These are phyloP conservation scores for Epichloe gansuensis DNA, from an alignment of 2,329 filamentous ascomycete species.

Conservation along the genomic window DNA sequence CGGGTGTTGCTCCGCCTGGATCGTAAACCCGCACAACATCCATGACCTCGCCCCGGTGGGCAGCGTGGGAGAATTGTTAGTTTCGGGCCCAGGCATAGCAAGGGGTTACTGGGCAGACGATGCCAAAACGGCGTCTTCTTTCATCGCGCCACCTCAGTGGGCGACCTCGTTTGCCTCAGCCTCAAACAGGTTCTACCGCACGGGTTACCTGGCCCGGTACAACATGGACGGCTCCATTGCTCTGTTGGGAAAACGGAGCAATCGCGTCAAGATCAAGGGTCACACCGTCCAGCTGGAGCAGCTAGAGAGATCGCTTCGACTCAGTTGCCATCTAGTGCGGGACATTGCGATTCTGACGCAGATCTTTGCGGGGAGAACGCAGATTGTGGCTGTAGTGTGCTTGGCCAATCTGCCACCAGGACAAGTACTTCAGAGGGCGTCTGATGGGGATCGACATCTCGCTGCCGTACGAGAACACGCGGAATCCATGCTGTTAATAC, in stretches of 20 bases:
- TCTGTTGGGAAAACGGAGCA: neutral
- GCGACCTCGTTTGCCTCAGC: neutral
- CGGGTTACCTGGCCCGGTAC: slow-evolving; percentile 1
- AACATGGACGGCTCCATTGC: neutral
- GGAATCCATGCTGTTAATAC: neutral
- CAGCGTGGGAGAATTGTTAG: slow-evolving; percentile 17
- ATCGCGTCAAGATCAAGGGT: slow-evolving; percentile 1
- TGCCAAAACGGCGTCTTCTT: slow-evolving; percentile 21
- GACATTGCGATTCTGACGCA: slow-evolving; percentile 1
- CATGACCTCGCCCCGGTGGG: slow-evolving; percentile 17
- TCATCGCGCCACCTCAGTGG: slow-evolving; percentile 12
- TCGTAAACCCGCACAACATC: slow-evolving; percentile 1
- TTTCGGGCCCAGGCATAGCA: slow-evolving; percentile 23
- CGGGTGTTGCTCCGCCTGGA: neutral
- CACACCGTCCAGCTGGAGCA: neutral
- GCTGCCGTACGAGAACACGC: neutral
- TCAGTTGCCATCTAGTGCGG: neutral
- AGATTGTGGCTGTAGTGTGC: slow-evolving; percentile 2
- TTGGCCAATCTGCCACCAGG: neutral
- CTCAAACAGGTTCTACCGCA: neutral
- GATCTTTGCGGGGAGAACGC: neutral
- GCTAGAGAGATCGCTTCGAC: neutral
- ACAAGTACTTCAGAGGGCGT: neutral
- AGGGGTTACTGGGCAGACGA: slow-evolving; percentile 28
- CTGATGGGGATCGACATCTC: neutral